Evolutionary conservation across 257 asterid species (phyloP).

Genomic region (Misopates orontium): DNA sequence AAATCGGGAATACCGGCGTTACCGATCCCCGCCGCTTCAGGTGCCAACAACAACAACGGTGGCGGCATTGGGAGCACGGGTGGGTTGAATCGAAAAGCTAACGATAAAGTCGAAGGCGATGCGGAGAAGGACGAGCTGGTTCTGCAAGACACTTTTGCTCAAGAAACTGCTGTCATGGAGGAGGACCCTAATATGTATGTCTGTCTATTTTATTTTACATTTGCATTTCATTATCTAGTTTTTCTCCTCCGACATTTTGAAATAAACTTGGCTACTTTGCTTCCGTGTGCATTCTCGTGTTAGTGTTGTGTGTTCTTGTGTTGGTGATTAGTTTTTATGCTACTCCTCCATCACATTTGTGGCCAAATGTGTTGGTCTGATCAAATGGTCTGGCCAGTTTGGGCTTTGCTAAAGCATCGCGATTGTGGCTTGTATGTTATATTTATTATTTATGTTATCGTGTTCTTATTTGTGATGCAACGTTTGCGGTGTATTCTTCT

Average conservation of each 20-base stretch:
- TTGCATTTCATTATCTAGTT: not conserved
- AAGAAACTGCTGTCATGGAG: slow-evolving; percentile 95
- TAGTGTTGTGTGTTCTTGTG: no score
- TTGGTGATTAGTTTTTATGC: no score
- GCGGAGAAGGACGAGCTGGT: slow-evolving; percentile 93
- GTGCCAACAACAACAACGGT: slow-evolving; percentile 25
- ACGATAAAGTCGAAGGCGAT: slow-evolving; percentile 64
- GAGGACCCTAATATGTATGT: slow-evolving; percentile 95
- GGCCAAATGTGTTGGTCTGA: no score
- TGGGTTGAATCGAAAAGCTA: slow-evolving; percentile 45
- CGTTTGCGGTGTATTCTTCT: slow-evolving; percentile 1
- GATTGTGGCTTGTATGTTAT: not conserved
- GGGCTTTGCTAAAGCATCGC: not conserved
- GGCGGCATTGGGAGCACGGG: slow-evolving; percentile 27
- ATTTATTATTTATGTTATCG: not conserved
- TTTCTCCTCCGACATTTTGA: no score
- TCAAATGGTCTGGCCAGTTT: not conserved
- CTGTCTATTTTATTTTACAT: not conserved
- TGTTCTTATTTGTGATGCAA: not conserved
- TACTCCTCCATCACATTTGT: no score
- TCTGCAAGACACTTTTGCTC: slow-evolving; percentile 98
- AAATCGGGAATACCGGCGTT: slow-evolving; percentile 82
- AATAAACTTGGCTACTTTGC: not conserved
- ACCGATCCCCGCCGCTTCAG: slow-evolving; percentile 36
- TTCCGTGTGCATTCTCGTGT: not conserved